Percentiles rank a stretch among this genome's conserved stretches.
Conservation (phyloP, 257 asterid species). For the Solanum appendiculatum region DNA sequence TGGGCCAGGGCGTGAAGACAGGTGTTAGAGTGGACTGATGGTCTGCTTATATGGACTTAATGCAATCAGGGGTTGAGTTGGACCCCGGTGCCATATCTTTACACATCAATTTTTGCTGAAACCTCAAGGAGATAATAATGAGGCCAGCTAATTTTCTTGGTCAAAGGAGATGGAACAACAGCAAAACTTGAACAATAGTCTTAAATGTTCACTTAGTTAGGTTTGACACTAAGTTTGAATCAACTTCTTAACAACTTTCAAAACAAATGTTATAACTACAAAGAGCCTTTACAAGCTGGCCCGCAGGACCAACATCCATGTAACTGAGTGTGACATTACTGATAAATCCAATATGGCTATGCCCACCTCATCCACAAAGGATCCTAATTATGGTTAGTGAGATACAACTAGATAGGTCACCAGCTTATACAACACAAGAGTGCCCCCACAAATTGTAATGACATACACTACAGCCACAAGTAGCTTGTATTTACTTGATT, state of each 20-base stretch:
- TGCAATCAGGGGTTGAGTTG: not conserved
- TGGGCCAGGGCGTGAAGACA: not conserved
- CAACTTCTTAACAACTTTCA: not conserved
- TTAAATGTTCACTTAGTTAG: not conserved
- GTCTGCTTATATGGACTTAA: not conserved
- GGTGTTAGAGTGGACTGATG: not conserved
- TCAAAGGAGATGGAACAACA: not conserved
- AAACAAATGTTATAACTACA: not conserved
- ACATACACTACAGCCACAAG: not conserved
- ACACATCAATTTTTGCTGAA: not conserved
- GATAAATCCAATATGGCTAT: not conserved
- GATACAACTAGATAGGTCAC: not conserved
- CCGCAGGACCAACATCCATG: not conserved
- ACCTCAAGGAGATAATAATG: not conserved
- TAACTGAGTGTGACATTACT: not conserved
- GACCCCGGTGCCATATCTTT: not conserved
- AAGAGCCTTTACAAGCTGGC: not conserved
- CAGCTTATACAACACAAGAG: not conserved
- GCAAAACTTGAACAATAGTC: not conserved
- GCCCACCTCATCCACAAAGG: not conserved
- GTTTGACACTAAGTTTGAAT: not conserved
- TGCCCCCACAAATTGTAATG: not conserved
- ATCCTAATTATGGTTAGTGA: not conserved
- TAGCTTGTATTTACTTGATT: not conserved
- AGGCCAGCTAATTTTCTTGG: not conserved